These are phyloP conservation scores for Mycena chlorophos DNA, from an alignment of 768 basidiomycete genomes.

Conservation along the genomic window DNA sequence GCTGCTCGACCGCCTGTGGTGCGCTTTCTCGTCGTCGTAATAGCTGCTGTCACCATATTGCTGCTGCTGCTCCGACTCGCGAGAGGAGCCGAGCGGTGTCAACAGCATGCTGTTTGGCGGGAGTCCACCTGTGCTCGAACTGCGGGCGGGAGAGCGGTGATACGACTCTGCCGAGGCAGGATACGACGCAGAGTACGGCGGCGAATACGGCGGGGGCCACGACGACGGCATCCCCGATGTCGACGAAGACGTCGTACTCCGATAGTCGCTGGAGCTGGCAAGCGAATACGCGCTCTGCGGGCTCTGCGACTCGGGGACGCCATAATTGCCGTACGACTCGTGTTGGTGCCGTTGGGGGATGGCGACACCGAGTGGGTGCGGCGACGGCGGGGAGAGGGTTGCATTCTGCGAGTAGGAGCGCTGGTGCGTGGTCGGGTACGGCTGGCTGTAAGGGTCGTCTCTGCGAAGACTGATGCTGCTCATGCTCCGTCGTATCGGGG, in stretches of 20 bases:
- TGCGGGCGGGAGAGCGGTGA: slow-evolving; percentile 9
- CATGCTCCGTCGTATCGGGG: slow-evolving; percentile 21
- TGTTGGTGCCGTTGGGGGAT: slow-evolving; percentile 15
- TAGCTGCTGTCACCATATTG: not conserved
- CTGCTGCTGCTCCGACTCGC: slow-evolving; percentile 18
- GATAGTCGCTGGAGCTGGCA: not conserved
- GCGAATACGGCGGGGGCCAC: slow-evolving; percentile 11
- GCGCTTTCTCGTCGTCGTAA: not conserved
- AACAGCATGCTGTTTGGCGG: slow-evolving; percentile 68
- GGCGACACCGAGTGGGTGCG: slow-evolving; percentile 15
- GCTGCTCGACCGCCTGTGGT: not conserved
- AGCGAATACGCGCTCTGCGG: slow-evolving; percentile 10
- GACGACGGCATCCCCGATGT: slow-evolving; percentile 2
- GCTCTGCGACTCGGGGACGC: not conserved
- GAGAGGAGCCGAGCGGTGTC: slow-evolving; percentile 57
- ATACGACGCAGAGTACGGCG: slow-evolving; percentile 11
- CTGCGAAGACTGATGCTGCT: slow-evolving; percentile 13
- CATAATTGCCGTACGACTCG: slow-evolving; percentile 9
- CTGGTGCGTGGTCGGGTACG: slow-evolving; percentile 5
- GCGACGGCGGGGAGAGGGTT: slow-evolving; percentile 16
- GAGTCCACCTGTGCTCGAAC: slow-evolving; percentile 39
- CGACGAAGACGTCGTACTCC: not conserved
- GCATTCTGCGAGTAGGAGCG: slow-evolving; percentile 14
- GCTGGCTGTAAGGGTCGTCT: slow-evolving; percentile 17
- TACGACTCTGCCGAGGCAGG: not conserved